Conservation (phyloP, 495 filamentous ascomycete genomes). For the Annulohypoxylon maeteangense region DNA sequence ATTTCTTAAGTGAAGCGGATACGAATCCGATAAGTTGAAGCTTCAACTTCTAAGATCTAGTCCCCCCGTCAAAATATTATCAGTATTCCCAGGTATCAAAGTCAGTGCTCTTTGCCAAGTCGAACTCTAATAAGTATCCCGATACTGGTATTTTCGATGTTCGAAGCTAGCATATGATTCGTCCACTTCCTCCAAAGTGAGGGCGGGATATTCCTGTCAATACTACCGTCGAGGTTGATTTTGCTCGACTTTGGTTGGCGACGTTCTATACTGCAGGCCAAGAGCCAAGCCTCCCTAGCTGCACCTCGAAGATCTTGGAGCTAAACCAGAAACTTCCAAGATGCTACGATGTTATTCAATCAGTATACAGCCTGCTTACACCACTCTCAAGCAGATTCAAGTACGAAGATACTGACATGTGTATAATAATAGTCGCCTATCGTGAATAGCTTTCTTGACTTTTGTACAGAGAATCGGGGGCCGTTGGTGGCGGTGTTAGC, state of each 20-base stretch:
- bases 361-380: conserved; percentile 19
- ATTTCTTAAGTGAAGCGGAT: not conserved
- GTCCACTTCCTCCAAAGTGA: conserved; percentile 1
- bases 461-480: conserved; percentile 27
- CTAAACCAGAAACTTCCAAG: conserved; percentile 3
- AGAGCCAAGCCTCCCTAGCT: conserved; percentile 31
- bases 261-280: conserved; percentile 32
- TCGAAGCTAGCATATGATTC: conserved; percentile 21
- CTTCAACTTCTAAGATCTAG: not conserved
- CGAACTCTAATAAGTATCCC: conserved; percentile 20
- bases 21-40: not conserved
- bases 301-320: conserved; percentile 7
- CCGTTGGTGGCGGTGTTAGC: conserved; percentile 38
- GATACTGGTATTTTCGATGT: not conserved
- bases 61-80: not conserved
- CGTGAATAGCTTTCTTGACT: not conserved
- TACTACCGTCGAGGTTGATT: conserved; percentile 3
- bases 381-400: not conserved
- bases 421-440: conserved; percentile 30
- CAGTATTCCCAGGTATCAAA: not conserved
- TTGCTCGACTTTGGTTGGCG: conserved; percentile 20
- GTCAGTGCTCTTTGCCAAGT: conserved; percentile 3
- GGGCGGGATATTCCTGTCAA: conserved; percentile 21
- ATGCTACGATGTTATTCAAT: conserved; percentile 16
- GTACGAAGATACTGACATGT: conserved; percentile 19